Evolutionary conservation across 345 rosid species (phyloP).

Genomic region (Murraya koenigii): DNA sequence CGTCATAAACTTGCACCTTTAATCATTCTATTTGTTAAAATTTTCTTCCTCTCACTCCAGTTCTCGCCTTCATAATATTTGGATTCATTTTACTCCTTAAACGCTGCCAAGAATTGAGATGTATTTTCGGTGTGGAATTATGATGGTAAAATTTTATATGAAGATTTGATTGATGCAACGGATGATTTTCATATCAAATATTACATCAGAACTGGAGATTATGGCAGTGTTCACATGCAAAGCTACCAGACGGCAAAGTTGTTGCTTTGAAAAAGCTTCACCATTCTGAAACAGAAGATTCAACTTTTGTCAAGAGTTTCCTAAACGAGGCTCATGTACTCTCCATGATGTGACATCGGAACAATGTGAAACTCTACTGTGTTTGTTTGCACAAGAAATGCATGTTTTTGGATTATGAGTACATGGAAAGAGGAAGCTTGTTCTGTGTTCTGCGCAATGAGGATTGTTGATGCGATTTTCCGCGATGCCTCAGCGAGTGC

Average conservation of each 20-base stretch:
- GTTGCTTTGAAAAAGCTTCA: constrained; percentile 23
- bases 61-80: too few relatives aligned
- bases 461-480: too few relatives aligned
- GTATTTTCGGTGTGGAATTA: too few relatives aligned
- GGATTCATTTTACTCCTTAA: too few relatives aligned
- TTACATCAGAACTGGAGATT: constrained; percentile 18
- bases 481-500: too few relatives aligned
- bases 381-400: constrained; percentile 1
- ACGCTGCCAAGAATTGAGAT: too few relatives aligned
- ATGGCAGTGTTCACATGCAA: constrained; percentile 14
- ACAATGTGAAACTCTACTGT: constrained; percentile 18
- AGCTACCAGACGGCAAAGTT: not conserved
- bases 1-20: too few relatives aligned
- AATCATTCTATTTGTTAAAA: too few relatives aligned
- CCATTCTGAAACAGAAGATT: not conserved
- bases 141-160: too few relatives aligned
- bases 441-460: not conserved
- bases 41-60: too few relatives aligned
- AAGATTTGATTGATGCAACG: too few relatives aligned
- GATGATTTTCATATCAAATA: too few relatives aligned
- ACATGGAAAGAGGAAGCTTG: constrained; percentile 7
- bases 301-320: constrained; percentile 2
- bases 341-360: not conserved
- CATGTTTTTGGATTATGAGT: constrained; percentile 12
- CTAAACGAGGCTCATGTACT: constrained; percentile 1